phyloP scores from a whole-genome alignment of 352 stramenopile species.

The Phytophthora citrophthora region DNA sequence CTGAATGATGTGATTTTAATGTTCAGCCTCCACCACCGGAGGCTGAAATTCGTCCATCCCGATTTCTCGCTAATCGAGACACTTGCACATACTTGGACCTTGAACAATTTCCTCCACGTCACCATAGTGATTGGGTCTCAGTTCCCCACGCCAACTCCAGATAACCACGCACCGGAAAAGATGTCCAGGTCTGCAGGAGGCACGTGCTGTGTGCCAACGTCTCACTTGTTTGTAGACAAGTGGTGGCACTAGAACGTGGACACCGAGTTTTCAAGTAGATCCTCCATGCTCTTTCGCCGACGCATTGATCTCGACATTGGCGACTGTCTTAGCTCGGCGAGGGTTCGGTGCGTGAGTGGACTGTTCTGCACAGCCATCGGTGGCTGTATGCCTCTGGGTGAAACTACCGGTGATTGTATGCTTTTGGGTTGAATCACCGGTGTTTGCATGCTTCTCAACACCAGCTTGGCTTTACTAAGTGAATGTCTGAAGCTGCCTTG shows the following conservation, averaged over 20 bases:
- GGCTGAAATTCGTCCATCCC: background rate
- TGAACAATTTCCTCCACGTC: too few relatives aligned
- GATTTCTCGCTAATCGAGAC: constrained; percentile 3
- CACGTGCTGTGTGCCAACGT: background rate
- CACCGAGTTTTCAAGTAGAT: constrained; percentile 24
- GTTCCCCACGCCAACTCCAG: background rate
- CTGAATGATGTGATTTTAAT: background rate
- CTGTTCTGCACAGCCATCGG: constrained; percentile 2
- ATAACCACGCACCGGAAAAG: constrained; percentile 5
- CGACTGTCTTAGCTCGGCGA: background rate
- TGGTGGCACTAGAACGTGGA: background rate
- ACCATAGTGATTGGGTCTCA: too few relatives aligned
- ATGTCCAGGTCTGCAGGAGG: background rate
- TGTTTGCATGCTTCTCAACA: background rate
- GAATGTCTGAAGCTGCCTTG: background rate
- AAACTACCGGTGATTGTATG: too few relatives aligned
- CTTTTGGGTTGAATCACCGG: too few relatives aligned
- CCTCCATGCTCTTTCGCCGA: constrained; percentile 63
- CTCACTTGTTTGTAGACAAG: constrained; percentile 1
- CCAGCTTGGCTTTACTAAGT: background rate
- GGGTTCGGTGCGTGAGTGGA: constrained; percentile 9
- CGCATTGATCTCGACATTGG: constrained; percentile 47
- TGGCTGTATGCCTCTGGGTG: too few relatives aligned
- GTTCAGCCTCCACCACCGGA: background rate
- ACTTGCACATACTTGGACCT: background rate